These are phyloP conservation scores for Blumeria hordei DNA, from an alignment of 2,329 filamentous ascomycete genomes.

Conservation along the genomic window DNA sequence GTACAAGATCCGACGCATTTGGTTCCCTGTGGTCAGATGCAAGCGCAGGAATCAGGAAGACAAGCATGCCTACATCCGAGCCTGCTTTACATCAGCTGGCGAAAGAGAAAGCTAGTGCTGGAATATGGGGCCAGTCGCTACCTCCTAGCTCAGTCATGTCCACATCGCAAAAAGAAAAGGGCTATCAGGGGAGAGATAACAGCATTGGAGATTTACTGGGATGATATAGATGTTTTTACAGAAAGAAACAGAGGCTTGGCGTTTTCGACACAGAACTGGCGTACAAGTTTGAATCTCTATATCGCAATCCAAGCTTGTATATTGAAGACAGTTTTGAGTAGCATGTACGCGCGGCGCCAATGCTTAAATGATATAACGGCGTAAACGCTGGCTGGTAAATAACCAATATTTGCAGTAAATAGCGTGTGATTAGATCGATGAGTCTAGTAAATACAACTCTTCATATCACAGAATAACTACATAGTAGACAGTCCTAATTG, in stretches of 20 bases:
- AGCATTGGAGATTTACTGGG: slow-evolving; percentile 23
- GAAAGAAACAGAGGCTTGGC: neutral
- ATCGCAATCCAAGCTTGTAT: too few relatives aligned
- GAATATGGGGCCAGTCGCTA: slow-evolving; percentile 67
- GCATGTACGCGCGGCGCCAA: too few relatives aligned
- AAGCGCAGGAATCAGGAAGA: slow-evolving; percentile 53
- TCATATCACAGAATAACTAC: too few relatives aligned
- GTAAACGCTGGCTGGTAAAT: too few relatives aligned
- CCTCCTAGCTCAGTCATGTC: slow-evolving; percentile 6
- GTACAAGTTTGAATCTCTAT: too few relatives aligned
- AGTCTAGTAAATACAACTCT: too few relatives aligned
- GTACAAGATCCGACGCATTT: slow-evolving; percentile 59
- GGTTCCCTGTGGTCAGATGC: slow-evolving; percentile 55
- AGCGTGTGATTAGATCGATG: too few relatives aligned
- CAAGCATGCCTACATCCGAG: slow-evolving; percentile 33
- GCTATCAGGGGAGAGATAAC: slow-evolving; percentile 13
- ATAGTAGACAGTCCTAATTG: too few relatives aligned
- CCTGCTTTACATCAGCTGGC: slow-evolving; percentile 80
- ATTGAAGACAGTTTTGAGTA: too few relatives aligned
- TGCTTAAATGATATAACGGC: too few relatives aligned
- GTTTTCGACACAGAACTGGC: neutral
- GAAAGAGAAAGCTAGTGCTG: slow-evolving; percentile 91
- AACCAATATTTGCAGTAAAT: too few relatives aligned
- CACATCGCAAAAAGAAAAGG: neutral
- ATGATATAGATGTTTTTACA: slow-evolving; percentile 8